Percentiles rank a stretch among this genome's conserved stretches.
These are phyloP conservation scores for Aegilops longissima DNA, from an alignment of 176 grass and related monocot species.

Conservation along the genomic window DNA sequence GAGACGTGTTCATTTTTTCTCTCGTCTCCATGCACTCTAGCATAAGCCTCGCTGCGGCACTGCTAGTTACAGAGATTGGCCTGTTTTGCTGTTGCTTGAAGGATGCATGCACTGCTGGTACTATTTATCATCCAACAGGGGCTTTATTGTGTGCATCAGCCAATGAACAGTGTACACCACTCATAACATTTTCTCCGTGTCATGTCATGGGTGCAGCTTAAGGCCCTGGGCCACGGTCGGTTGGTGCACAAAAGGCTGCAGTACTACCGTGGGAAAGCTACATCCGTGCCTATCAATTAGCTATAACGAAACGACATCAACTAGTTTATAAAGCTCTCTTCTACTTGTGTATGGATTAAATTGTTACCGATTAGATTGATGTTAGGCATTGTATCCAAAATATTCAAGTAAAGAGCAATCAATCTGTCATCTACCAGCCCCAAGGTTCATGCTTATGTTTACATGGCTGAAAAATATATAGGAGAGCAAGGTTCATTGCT, in stretches of 20 bases:
- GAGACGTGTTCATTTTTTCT: too few species aligned
- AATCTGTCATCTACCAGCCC: background rate
- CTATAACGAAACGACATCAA: background rate
- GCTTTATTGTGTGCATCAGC: too few species aligned
- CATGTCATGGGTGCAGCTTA: too few species aligned
- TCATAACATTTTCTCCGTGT: too few species aligned
- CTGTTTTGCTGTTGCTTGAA: background rate
- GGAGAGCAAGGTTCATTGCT: background rate
- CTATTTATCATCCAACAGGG: too few species aligned
- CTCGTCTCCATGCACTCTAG: too few species aligned
- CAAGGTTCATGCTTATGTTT: background rate
- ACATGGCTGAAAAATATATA: background rate
- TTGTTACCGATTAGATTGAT: background rate
- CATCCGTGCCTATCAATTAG: background rate
- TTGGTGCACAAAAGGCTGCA: background rate
- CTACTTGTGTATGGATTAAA: background rate
- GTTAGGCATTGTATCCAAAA: background rate
- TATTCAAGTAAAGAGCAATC: background rate
- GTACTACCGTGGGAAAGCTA: background rate
- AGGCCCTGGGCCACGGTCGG: background rate
- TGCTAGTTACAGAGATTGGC: too few species aligned
- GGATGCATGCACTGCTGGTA: background rate
- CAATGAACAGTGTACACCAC: too few species aligned
- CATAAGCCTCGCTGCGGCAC: too few species aligned
- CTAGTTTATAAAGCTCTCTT: background rate